Evolutionary conservation across 1,284 basidiomycete genomes (phyloP).

Genomic region (Tremellales sp.): DNA sequence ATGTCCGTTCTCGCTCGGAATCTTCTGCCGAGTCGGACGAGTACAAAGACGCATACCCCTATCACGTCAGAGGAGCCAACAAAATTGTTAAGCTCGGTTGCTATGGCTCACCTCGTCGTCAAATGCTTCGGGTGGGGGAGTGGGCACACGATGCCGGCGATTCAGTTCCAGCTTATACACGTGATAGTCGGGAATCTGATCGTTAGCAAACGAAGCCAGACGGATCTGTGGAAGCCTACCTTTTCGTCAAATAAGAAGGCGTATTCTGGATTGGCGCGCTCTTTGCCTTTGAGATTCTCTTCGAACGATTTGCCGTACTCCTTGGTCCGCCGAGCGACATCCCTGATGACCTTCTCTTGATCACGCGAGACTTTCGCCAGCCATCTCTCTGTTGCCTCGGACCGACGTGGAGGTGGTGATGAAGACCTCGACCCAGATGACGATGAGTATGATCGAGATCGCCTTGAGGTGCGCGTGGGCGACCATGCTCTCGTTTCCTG

Average conservation of each 20-base stretch:
- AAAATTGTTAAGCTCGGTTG: not conserved
- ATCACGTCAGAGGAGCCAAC: conserved; percentile 6
- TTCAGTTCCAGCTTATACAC: conserved; percentile 74
- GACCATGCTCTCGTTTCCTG: conserved; percentile 15
- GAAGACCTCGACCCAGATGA: conserved; percentile 24
- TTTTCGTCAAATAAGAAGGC: conserved; percentile 66
- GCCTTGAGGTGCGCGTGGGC: conserved; percentile 38
- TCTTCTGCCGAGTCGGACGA: conserved; percentile 95
- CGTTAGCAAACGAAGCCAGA: not conserved
- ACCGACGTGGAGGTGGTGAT: conserved; percentile 12
- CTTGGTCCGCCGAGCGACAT: conserved; percentile 76
- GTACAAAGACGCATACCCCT: conserved; percentile 88
- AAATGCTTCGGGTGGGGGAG: conserved; percentile 62
- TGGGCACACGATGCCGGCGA: conserved; percentile 55
- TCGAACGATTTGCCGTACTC: conserved; percentile 77
- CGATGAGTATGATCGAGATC: conserved; percentile 46
- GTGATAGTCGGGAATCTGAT: conserved; percentile 71
- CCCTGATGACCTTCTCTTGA: conserved; percentile 74
- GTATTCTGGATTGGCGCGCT: conserved; percentile 75
- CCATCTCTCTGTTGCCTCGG: conserved; percentile 29
- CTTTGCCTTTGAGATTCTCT: conserved; percentile 66
- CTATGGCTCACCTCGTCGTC: conserved; percentile 69
- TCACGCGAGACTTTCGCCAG: conserved; percentile 60
- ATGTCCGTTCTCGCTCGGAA: conserved; percentile 71
- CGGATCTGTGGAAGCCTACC: conserved; percentile 58